Base-by-base conservation (phyloP, 2,329 filamentous ascomycete genomes). In the Fusarium caatingaense region DNA sequence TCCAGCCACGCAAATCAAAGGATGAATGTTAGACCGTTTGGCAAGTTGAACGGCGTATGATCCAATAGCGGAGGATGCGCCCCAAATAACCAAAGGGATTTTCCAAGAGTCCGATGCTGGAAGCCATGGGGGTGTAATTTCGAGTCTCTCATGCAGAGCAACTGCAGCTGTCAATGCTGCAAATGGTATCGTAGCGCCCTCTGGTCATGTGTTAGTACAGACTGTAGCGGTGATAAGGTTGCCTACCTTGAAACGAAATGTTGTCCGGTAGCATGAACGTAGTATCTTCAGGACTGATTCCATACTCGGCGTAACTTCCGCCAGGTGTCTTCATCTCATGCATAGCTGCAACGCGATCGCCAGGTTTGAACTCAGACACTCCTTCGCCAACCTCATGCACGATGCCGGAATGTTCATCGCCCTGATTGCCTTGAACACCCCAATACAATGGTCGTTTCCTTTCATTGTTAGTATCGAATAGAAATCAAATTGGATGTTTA, bases 391-490 rank as follows among this genome's bases (percentile, higher is more conserved):
- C 50, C 12, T 67, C 27, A 2, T 50, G 13, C 1, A 68, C 47
- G 2, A 49, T 3, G 10, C 67, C 67, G 32, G 67, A 13, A 10
- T 71, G 64, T 3, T 70, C 64, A 54, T 70, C 67, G 0, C 67
- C 67, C 9, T 69, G 66, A 1, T 69, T 70, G 1, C 56, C 66
- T 16, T 48, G 45, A 1, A 48, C 32, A 13, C 66, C 66, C 66
- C 66, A 69, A 5, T 70, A 69, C 1, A 70, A 51, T 0, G 66
- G 66, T 2, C 66, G 47, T n/a, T 69, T 69, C 66, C 66, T 69
- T 5, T 0, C 0, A 18, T 0, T 1, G 5, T 69, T 12, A 69
- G 30, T n/a, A 6, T 12, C 1, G 4, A 2, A 12, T 5, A 2
- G 5, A 13, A 20, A 27, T 28, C 23, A 5, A 50, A 8, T 9